Base-by-base conservation (phyloP, 495 filamentous ascomycete species). In the Astrothelium subdiscretum region DNA sequence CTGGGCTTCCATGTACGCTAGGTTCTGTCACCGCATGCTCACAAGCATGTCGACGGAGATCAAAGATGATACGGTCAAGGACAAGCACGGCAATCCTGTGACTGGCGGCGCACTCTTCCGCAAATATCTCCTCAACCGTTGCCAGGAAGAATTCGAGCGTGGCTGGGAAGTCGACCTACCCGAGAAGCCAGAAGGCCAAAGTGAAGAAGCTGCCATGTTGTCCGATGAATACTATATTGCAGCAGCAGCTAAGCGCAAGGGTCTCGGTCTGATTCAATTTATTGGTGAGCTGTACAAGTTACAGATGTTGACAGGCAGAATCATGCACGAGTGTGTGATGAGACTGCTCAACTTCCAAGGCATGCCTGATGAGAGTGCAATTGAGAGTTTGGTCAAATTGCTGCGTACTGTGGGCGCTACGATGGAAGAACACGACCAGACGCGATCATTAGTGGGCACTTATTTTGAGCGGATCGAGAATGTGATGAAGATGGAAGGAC, bases 251-350 rank as follows among this genome's bases (percentile, higher is more conserved):
- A 99, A 99, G 80, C 86, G 94, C 75, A 87, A 90, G 73, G 94
- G 94, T 76, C 86, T 99, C 65, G 94, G 94, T 84, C 81, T 99
- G 59, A 91, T 99, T 67, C 92, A 97, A 75, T 97, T 99, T 78
- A 99, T 99, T 74, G 94, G 94, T 77, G 94, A 98, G 73, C 85
- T 98, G 40, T 98, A 94, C 84, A 97, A 97, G 80, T 84, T 98
- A 64, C 84, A 86, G 68, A 99, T 99, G 94, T 82, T 99, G 75
- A 99, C 94, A 57, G 88, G 96, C 72, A 90, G 91, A 75, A 97
- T 98, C 78, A 98, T 99, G 94, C 95, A 97, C 78, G 91, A 97
- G 77, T 99, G 94, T 81, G 90, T 97, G 13, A 86, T 89, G 79
- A 96, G 96, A 75, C 80, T 97, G 59, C 89, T 97, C 59, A 92